Evolutionary conservation across 2,329 filamentous ascomycete genomes (phyloP).

Genomic region (Tolypocladium guangdongense): DNA sequence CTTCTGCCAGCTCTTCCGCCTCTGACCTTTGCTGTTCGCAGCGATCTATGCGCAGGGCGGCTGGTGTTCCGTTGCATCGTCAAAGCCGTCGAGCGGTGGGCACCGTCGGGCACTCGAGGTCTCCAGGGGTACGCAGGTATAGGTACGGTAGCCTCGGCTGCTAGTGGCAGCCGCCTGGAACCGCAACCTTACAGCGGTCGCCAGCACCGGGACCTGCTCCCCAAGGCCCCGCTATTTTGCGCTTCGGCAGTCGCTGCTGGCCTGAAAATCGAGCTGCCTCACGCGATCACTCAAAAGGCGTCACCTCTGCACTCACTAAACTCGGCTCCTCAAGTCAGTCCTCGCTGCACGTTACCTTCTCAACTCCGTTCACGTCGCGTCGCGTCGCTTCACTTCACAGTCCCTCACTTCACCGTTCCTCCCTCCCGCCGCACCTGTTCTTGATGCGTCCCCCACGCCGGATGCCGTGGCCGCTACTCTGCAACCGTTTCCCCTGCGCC

Average conservation of each 20-base stretch:
- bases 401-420: not conserved
- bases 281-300: conserved; percentile 3
- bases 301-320: not conserved
- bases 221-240: not conserved
- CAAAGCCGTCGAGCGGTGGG: too few species aligned
- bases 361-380: not conserved
- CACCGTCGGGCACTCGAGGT: too few species aligned
- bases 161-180: not conserved
- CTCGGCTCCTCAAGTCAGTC: not conserved
- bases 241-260: not conserved
- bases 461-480: conserved; percentile 2
- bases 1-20: not conserved
- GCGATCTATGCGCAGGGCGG: too few species aligned
- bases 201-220: not conserved
- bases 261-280: conserved; percentile 4
- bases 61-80: too few species aligned
- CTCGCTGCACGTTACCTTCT: not conserved
- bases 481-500: conserved; percentile 6
- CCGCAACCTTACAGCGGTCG: not conserved
- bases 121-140: too few species aligned
- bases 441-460: not conserved
- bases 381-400: too few species aligned
- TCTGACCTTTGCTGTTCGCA: not conserved
- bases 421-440: not conserved
- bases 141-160: too few species aligned